phyloP scores from a whole-genome alignment of 768 basidiomycete species.

The Suillus ampliporus region DNA sequence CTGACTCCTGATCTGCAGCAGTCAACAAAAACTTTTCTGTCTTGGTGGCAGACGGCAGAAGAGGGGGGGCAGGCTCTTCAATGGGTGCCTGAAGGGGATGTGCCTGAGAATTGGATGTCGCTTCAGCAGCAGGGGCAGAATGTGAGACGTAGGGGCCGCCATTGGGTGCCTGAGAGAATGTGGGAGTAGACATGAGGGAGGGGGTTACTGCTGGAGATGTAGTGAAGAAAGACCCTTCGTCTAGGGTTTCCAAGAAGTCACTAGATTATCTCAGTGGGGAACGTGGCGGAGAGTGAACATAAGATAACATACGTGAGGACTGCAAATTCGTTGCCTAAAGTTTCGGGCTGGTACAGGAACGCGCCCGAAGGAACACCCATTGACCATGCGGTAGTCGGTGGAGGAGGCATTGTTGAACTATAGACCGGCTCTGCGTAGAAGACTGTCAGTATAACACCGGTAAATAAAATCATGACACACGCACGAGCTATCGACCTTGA shows the following conservation, averaged over 20 bases:
- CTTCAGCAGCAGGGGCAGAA: constrained; percentile 24
- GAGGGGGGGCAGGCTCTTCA: constrained; percentile 50
- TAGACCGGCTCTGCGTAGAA: constrained; percentile 29
- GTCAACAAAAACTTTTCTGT: constrained; percentile 91
- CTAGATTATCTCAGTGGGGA: constrained; percentile 41
- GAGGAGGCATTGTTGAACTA: constrained; percentile 22
- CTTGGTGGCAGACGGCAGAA: constrained; percentile 76
- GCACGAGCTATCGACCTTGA: constrained; percentile 37
- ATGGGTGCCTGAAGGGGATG: constrained; percentile 32
- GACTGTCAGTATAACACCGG: not conserved
- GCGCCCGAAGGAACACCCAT: constrained; percentile 53
- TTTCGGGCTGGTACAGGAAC: constrained; percentile 76
- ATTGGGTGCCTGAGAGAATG: constrained; percentile 24
- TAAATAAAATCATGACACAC: constrained; percentile 4
- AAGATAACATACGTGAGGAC: constrained; percentile 68
- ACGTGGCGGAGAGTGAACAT: not conserved
- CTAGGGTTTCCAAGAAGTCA: constrained; percentile 88
- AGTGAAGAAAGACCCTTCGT: constrained; percentile 82
- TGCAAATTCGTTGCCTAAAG: constrained; percentile 81
- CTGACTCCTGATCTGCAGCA: constrained; percentile 93
- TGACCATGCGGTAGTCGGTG: constrained; percentile 56
- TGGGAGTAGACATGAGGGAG: constrained; percentile 51
- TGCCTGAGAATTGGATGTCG: constrained; percentile 26
- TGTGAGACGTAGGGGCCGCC: constrained; percentile 23
- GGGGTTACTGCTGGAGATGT: constrained; percentile 59